Evolutionary conservation across 805 yeast species (phyloP).

Genomic region (Nakazawaea wickerhamii): DNA sequence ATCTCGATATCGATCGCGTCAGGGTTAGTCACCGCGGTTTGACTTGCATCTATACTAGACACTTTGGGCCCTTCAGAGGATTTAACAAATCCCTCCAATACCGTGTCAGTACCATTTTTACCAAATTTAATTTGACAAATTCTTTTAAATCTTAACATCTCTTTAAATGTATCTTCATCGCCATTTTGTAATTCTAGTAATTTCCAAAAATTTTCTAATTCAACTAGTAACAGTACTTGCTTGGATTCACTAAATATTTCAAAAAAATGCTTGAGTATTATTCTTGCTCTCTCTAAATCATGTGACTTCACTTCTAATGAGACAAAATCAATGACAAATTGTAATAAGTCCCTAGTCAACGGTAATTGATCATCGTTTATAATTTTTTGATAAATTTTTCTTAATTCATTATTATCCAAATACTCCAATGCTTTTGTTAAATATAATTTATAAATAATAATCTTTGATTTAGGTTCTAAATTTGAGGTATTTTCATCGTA

Average conservation of each 20-base stretch:
- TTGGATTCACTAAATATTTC: slow-evolving; percentile 28
- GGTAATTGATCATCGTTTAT: slow-evolving; percentile 27
- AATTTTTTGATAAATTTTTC: slow-evolving; percentile 49
- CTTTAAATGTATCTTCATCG: slow-evolving; percentile 62
- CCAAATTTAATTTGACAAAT: slow-evolving; percentile 22
- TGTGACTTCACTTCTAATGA: slow-evolving; percentile 46
- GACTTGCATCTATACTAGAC: slow-evolving; percentile 19
- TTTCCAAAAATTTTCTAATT: slow-evolving; percentile 55
- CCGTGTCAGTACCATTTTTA: slow-evolving; percentile 8
- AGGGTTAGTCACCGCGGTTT: slow-evolving; percentile 32
- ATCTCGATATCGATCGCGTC: slow-evolving; percentile 59
- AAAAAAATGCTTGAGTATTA: slow-evolving; percentile 51
- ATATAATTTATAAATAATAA: slow-evolving; percentile 38
- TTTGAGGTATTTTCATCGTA: slow-evolving; percentile 36
- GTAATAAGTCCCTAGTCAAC: slow-evolving; percentile 24
- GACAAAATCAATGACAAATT: slow-evolving; percentile 50
- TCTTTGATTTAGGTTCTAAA: slow-evolving; percentile 23
- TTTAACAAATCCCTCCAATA: slow-evolving; percentile 40
- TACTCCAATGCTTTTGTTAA: slow-evolving; percentile 34
- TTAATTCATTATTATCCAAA: slow-evolving; percentile 36
- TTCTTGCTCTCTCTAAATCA: slow-evolving; percentile 59
- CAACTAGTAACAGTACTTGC: slow-evolving; percentile 17
- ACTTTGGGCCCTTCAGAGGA: slow-evolving; percentile 31
- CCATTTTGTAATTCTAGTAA: slow-evolving; percentile 71
- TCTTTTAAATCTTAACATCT: slow-evolving; percentile 62